These are phyloP conservation scores for Neonectria punicea DNA, from an alignment of 2,329 filamentous ascomycete genomes.

Conservation along the genomic window DNA sequence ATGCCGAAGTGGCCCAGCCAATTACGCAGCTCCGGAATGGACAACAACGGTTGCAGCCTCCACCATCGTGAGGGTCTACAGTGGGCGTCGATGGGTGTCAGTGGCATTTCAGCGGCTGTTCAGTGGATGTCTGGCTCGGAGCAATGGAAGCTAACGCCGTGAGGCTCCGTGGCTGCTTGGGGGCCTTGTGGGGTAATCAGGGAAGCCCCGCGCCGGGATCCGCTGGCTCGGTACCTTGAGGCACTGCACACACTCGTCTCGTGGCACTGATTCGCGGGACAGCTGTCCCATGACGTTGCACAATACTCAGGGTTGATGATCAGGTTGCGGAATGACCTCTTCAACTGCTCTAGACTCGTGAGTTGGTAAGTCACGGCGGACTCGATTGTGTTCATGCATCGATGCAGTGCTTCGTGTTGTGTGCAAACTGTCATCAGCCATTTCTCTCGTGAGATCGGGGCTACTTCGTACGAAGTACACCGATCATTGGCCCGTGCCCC, in stretches of 20 bases:
- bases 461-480: background rate
- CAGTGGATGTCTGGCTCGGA: slow-evolving; percentile 27
- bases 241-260: background rate
- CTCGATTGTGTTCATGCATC: background rate
- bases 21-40: slow-evolving; percentile 19
- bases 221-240: slow-evolving; percentile 14
- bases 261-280: background rate
- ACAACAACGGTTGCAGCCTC: slow-evolving; percentile 4
- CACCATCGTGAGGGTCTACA: background rate
- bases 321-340: background rate
- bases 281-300: background rate
- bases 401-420: background rate
- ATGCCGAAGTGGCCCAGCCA: slow-evolving; percentile 22
- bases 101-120: slow-evolving; percentile 12
- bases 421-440: background rate
- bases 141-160: slow-evolving; percentile 39
- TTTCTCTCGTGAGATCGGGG: background rate
- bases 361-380: background rate
- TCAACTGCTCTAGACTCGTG: background rate
- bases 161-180: slow-evolving; percentile 18
- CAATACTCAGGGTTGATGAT: too few species aligned
- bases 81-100: background rate
- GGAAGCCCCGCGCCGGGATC: slow-evolving; percentile 15
- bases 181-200: slow-evolving; percentile 14
- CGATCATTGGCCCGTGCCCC: background rate